Evolutionary conservation across 805 yeast genomes (phyloP).

Genomic region (Wickerhamiella galacta): DNA sequence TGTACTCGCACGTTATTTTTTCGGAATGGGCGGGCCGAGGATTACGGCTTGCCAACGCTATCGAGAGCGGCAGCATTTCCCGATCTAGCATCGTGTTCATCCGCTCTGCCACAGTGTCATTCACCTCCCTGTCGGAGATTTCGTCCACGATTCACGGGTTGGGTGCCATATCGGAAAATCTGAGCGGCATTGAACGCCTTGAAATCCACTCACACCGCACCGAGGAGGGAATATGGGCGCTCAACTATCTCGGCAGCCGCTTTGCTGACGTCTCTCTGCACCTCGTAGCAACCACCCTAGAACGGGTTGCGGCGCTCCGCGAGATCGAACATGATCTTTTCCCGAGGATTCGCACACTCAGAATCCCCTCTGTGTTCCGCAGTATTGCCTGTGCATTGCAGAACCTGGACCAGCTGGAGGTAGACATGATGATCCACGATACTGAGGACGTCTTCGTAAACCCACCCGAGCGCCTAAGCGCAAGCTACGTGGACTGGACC

Average conservation of each 20-base stretch:
- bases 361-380: not conserved
- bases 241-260: constrained; percentile 5
- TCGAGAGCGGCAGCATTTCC: constrained; percentile 8
- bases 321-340: too few relatives aligned
- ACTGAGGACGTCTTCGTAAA: not conserved
- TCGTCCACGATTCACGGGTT: constrained; percentile 7
- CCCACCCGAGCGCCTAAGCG: constrained; percentile 1
- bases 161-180: constrained; percentile 6
- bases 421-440: constrained; percentile 5
- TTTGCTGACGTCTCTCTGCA: too few relatives aligned
- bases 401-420: constrained; percentile 4
- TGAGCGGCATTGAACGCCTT: constrained; percentile 6
- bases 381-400: not conserved
- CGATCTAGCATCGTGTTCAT: constrained; percentile 7
- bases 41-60: constrained; percentile 11
- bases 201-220: constrained; percentile 7
- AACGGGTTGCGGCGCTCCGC: too few relatives aligned
- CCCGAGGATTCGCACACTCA: not conserved
- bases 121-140: constrained; percentile 10
- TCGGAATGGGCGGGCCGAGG: constrained; percentile 14
- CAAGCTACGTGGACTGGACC: constrained; percentile 6
- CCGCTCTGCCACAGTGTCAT: constrained; percentile 8
- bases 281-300: too few relatives aligned
- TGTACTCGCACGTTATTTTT: constrained; percentile 10
- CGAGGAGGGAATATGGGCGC: constrained; percentile 9